These are phyloP conservation scores for Pelargonium fulgidum DNA, from an alignment of 441 rosid genomes.

Conservation along the genomic window DNA sequence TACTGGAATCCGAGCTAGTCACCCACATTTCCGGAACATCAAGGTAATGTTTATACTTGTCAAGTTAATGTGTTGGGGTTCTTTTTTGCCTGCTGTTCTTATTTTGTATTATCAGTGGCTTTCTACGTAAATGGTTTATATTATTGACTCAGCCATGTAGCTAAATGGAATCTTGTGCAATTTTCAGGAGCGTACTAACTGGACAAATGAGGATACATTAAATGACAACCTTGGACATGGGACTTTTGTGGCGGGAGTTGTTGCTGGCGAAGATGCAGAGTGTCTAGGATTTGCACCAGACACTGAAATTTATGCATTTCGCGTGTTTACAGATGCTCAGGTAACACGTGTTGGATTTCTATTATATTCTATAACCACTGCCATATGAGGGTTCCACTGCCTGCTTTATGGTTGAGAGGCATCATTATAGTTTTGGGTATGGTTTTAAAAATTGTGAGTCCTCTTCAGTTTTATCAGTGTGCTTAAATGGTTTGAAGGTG, in stretches of 20 bases:
- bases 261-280: constrained; percentile 78
- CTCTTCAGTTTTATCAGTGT: neutral
- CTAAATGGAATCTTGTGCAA: constrained; percentile 10
- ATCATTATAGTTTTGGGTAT: neutral
- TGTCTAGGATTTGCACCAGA: constrained; percentile 98
- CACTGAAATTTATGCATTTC: constrained; percentile 89
- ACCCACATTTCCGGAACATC: constrained; percentile 93
- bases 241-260: constrained; percentile 97
- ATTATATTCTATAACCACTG: constrained; percentile 16
- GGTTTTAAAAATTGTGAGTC: neutral
- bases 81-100: neutral
- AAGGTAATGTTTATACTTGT: constrained; percentile 42
- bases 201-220: constrained; percentile 95
- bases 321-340: constrained; percentile 97
- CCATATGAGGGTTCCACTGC: constrained; percentile 7
- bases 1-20: constrained; percentile 90
- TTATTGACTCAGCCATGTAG: neutral
- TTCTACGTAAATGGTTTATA: neutral
- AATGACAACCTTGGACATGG: constrained; percentile 99
- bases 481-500: neutral
- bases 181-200: constrained; percentile 91
- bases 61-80: neutral
- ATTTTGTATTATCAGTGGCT: neutral
- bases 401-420: constrained; percentile 1
- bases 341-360: constrained; percentile 52